Base-by-base conservation (phyloP, 768 basidiomycete genomes). In the Leccinum broughii region DNA sequence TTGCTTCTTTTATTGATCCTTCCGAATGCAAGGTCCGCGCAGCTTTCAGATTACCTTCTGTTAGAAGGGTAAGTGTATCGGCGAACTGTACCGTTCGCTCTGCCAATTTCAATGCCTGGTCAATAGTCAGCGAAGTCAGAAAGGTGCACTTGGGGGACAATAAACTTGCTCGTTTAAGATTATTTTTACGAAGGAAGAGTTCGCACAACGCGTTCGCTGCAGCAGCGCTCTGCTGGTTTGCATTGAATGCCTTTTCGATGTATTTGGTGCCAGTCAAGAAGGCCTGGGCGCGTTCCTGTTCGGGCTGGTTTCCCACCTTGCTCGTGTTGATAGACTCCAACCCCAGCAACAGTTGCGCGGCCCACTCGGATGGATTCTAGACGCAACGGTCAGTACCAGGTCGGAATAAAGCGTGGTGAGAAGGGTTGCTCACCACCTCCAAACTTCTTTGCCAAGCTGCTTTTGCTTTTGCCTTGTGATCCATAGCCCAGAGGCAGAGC, bases 11-110 rank as follows among this genome's bases (percentile, higher is more conserved):
- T n/a, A 80, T 66, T 1, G 79, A 78, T 1, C 88, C 90, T 66
- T 90, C 84, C 2, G 85, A 85, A 65, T 95, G 93, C 14, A 86
- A 81, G 3, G 91, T 87, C 17, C 93, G 85, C 2, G 88, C 96
- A 14, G 95, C 87, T 34, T 90, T 83, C 15, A 95, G 76, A 68
- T 94, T 91, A 3, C 94, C 90, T 66, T 97, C 95, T 1, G 92
- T 89, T 30, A 95, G 80, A 15, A 96, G 78, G 0, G 91, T 82
- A 34, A 93, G 79, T 0, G 91, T 93, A 67, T 98, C 96, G 0
- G 95, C 90, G 68, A 92, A 97, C 70, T 98, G 95, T 44, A 98
- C 87, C 0, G 95, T 90, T 55, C 95, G 85, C 68, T 98, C 97
- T 24, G 94, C 95, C 20, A 98, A 79, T 78, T 98, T 99, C 49